Conservation (phyloP, 805 yeast genomes). For the Kazachstania viticola region DNA sequence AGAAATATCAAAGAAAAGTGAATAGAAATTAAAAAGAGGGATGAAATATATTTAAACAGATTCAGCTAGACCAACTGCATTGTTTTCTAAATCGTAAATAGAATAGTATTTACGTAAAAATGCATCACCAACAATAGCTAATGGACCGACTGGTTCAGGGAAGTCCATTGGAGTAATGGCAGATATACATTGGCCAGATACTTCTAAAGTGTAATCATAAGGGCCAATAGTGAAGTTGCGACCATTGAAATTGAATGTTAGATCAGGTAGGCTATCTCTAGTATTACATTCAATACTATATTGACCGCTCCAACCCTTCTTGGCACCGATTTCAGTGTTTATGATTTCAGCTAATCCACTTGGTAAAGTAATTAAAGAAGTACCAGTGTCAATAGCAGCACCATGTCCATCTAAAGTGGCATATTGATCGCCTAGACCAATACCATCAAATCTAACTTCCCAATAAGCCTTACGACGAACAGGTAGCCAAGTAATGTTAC, state of each 20-base stretch:
- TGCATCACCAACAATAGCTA: slow-evolving; percentile 94
- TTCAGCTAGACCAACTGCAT: slow-evolving; percentile 90
- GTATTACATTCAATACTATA: slow-evolving; percentile 83
- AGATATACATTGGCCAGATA: slow-evolving; percentile 90
- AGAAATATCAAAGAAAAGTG: background rate
- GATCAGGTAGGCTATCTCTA: slow-evolving; percentile 78
- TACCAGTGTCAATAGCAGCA: slow-evolving; percentile 98
- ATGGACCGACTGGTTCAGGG: slow-evolving; percentile 93
- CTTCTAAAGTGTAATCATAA: slow-evolving; percentile 87
- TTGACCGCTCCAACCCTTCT: slow-evolving; percentile 96
- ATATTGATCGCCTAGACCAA: slow-evolving; percentile 84
- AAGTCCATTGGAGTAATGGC: slow-evolving; percentile 95
- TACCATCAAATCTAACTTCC: slow-evolving; percentile 91
- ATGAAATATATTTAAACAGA: slow-evolving; percentile 29
- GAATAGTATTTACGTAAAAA: slow-evolving; percentile 94
- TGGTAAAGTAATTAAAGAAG: slow-evolving; percentile 90
- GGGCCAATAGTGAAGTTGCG: slow-evolving; percentile 84
- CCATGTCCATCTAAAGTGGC: slow-evolving; percentile 77
- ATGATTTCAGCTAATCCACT: slow-evolving; percentile 91
- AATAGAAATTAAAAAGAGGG: background rate
- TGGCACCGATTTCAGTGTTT: slow-evolving; percentile 93
- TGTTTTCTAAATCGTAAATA: slow-evolving; percentile 76
- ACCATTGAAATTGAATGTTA: slow-evolving; percentile 83
- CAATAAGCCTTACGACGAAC: slow-evolving; percentile 99
- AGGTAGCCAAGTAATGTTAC: slow-evolving; percentile 90